A percentile compares a stretch with the other conserved stretches of the same genome.
phyloP scores from a whole-genome alignment of 192 early-diverging fungal genomes.

The Mortierella alpina region DNA sequence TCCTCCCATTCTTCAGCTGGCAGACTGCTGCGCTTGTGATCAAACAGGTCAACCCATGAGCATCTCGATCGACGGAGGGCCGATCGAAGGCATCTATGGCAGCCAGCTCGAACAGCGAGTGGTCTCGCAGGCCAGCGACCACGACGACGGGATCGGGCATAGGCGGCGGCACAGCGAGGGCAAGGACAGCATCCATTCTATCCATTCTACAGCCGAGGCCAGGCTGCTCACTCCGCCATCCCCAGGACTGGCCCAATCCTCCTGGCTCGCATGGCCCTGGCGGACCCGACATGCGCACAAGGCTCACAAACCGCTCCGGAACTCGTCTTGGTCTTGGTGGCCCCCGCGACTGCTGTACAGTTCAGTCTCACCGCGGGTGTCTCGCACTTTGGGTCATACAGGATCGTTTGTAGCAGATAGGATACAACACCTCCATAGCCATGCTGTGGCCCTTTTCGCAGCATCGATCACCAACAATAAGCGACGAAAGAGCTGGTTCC shows the following conservation, averaged over 20 bases:
- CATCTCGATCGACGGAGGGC: conserved; percentile 39
- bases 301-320: no score
- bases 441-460: neutral
- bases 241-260: neutral
- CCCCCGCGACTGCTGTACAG: no score
- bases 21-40: no score
- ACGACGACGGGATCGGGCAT: conserved; percentile 9
- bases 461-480: conserved; percentile 17
- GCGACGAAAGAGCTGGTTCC: conserved; percentile 43
- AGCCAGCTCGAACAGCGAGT: conserved; percentile 44
- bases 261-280: conserved; percentile 17
- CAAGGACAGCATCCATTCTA: conserved; percentile 8
- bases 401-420: no score
- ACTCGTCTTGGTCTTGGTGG: no score
- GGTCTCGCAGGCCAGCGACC: conserved; percentile 13
- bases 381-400: neutral
- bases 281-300: neutral
- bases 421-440: neutral
- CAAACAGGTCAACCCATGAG: conserved; percentile 1
- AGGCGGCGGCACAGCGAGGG: conserved; percentile 13
- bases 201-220: neutral
- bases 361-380: no score
- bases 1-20: no score
- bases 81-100: conserved; percentile 43
- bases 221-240: conserved; percentile 12